Base-by-base conservation (phyloP, 768 basidiomycete species). In the Mycena rosella region DNA sequence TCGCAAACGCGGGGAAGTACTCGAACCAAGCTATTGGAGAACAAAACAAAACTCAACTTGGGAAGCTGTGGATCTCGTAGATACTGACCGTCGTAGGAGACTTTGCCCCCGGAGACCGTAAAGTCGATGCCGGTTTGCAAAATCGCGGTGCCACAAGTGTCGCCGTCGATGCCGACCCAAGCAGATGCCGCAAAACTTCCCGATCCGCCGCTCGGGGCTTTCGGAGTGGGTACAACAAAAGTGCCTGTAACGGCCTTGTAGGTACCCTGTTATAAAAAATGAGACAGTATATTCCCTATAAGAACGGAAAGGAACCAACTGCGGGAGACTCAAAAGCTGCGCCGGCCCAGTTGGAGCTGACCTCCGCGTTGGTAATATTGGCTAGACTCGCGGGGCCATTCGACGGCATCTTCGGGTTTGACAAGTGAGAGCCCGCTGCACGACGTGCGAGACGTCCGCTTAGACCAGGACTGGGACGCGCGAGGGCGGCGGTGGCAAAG, bases 91-190 rank as follows among this genome's bases (percentile, higher is more conserved):
- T 79, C 78, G 60, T 69, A 79, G 26, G 74, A 74, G 61, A 75
- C 72, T 18, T 42, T 18, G 32, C 63, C 51, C 56, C 72, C 70
- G 54, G 51, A 44, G 58, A 78, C 59, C 26, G 70, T 79, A 73
- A 81, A 77, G 72, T 79, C 79, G 36, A 78, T 65, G 17, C 80
- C 80, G 26, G 80, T 80, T 65, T 81, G 80, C 51, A 80, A 74
- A 61, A 81, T 80, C 26, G 79, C 78, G 42, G 44, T 74, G 5
- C 70, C 74, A 62, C 80, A 81, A 30, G 80, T 78, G 72, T 78
- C 77, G 34, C 80, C 80, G 61, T 79, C 79, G 57, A 80, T 79
- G 34, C 80, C 79, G 57, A 81, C 79, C 79, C 78, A 81, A 3
- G 78, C 77, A 22, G 80, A 77, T 0, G 78, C 75, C 14, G 80